These are phyloP conservation scores for Euclidium syriacum DNA, from an alignment of 345 rosid species.

Conservation along the genomic window DNA sequence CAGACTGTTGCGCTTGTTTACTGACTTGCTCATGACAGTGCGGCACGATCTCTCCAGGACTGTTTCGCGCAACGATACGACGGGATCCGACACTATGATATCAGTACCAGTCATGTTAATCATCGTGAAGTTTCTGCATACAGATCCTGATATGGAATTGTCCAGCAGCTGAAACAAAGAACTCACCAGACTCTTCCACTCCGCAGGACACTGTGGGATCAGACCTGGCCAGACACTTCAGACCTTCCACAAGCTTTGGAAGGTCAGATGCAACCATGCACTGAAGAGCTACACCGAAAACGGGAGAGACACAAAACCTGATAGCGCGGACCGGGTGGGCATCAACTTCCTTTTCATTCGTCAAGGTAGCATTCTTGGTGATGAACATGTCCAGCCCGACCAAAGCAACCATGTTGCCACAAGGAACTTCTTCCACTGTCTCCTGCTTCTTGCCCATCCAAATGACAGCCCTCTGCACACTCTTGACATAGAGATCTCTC, in stretches of 20 bases:
- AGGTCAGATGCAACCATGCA: conserved; percentile 68
- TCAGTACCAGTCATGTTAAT: conserved; percentile 68
- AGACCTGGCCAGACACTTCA: conserved; percentile 57
- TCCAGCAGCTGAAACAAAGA: conserved; percentile 63
- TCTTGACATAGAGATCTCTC: conserved; percentile 32
- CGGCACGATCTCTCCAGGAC: no score
- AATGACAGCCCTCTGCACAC: conserved; percentile 53
- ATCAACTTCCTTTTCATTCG: conserved; percentile 60
- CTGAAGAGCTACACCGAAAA: conserved; percentile 61
- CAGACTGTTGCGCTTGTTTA: conserved; percentile 47
- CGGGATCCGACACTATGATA: conserved; percentile 51
- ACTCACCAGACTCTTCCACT: conserved; percentile 64
- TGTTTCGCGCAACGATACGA: conserved; percentile 52
- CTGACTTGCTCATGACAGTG: no score
- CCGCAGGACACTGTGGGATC: conserved; percentile 64
- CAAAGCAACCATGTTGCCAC: conserved; percentile 65
- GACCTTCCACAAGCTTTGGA: conserved; percentile 65
- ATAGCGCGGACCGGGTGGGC: conserved; percentile 70
- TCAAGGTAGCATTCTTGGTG: conserved; percentile 63
- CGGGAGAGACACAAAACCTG: conserved; percentile 68
- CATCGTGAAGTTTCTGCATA: conserved; percentile 53
- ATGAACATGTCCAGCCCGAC: conserved; percentile 60
- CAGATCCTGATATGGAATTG: conserved; percentile 60
- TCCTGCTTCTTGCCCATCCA: conserved; percentile 79
- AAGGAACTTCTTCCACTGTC: conserved; percentile 63